phyloP scores from a whole-genome alignment of 768 basidiomycete species.

The Suillus weaverae region DNA sequence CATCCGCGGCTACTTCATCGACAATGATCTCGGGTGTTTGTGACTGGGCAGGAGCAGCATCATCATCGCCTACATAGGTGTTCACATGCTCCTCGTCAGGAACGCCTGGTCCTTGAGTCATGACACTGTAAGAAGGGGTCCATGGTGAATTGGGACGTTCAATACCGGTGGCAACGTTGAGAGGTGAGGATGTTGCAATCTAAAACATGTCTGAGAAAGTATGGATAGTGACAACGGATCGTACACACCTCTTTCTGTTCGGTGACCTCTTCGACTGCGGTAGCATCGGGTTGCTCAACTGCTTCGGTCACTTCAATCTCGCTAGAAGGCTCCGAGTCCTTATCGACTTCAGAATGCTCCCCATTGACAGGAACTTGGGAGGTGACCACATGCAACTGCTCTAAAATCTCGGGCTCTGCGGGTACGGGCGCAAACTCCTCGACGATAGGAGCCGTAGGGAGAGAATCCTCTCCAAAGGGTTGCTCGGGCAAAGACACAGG shows the following conservation, averaged over 20 bases:
- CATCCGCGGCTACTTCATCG: constrained; percentile 2
- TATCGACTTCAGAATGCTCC: neutral
- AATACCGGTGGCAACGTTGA: constrained; percentile 18
- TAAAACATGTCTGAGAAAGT: neutral
- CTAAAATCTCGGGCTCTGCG: constrained; percentile 2
- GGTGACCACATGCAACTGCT: neutral
- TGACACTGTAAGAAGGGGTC: constrained; percentile 55
- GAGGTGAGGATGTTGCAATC: neutral
- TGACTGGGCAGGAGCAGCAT: neutral
- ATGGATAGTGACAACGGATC: neutral
- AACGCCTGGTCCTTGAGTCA: constrained; percentile 39
- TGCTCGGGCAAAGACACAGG: neutral
- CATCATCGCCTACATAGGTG: neutral
- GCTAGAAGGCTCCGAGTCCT: neutral
- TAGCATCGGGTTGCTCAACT: neutral
- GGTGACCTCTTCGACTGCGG: neutral
- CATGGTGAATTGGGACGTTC: constrained; percentile 52
- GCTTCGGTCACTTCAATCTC: constrained; percentile 4
- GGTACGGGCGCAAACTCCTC: neutral
- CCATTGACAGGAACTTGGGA: neutral
- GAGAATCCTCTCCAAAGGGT: neutral
- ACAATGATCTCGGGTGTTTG: constrained; percentile 5
- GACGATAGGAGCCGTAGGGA: neutral
- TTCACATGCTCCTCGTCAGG: constrained; percentile 12
- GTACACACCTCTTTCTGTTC: neutral